Conservation (phyloP, 495 filamentous ascomycete species). For the Acidomyces sp. region DNA sequence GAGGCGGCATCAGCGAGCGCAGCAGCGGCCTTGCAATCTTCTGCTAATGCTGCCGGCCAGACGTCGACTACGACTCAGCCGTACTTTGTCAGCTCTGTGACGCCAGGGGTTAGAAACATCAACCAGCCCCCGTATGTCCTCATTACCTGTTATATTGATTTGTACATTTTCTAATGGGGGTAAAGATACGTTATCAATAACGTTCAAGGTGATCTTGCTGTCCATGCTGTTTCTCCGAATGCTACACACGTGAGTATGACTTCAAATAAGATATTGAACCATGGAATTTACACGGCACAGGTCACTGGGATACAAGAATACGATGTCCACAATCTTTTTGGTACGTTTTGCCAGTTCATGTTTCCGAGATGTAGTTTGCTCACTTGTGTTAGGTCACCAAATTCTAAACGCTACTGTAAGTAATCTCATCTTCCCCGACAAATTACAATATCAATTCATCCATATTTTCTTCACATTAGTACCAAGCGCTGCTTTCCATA, state of each 20-base stretch:
- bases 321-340: conserved; percentile 39
- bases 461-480: too few relatives aligned
- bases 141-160: conserved; percentile 63
- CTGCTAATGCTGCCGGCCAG: conserved; percentile 29
- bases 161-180: too few relatives aligned
- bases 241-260: conserved; percentile 68
- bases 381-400: conserved; percentile 44
- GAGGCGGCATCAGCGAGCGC: conserved; percentile 50
- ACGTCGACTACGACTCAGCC: conserved; percentile 29
- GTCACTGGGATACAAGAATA: conserved; percentile 61
- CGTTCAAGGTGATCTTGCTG: conserved; percentile 58
- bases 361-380: too few relatives aligned
- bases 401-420: conserved; percentile 69
- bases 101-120: conserved; percentile 56
- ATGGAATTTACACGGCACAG: too few relatives aligned
- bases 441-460: too few relatives aligned
- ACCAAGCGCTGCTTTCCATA: conserved; percentile 52
- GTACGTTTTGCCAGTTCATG: too few relatives aligned
- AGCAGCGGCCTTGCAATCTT: conserved; percentile 38
- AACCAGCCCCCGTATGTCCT: conserved; percentile 72
- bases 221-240: conserved; percentile 64
- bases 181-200: conserved; percentile 73
- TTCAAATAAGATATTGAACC: too few relatives aligned
- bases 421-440: too few relatives aligned
- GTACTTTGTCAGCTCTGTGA: conserved; percentile 53